phyloP scores from a whole-genome alignment of 257 asterid genomes.

The Fraxinus americana region DNA sequence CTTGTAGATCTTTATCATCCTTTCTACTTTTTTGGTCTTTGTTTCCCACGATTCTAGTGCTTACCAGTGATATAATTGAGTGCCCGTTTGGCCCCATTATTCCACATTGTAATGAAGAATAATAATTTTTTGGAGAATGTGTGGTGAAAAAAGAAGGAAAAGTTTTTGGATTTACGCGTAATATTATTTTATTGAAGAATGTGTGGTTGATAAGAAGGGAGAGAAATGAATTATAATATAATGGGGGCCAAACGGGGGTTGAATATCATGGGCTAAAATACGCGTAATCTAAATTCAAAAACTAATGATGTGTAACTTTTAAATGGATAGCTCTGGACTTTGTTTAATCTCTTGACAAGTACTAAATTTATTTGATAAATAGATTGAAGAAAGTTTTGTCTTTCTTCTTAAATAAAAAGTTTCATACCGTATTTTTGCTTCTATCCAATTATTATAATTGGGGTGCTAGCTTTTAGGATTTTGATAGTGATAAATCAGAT shows the following conservation, averaged over 20 bases:
- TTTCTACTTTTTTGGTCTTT: neutral
- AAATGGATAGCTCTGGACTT: neutral
- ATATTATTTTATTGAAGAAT: too few relatives aligned
- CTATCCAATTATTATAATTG: neutral
- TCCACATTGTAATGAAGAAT: too few relatives aligned
- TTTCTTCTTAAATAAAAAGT: neutral
- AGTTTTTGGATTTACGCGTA: too few relatives aligned
- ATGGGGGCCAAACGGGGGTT: too few relatives aligned
- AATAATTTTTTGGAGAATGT: too few relatives aligned
- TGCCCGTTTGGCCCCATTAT: too few relatives aligned
- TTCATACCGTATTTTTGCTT: neutral
- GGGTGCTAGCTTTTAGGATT: constrained; percentile 1
- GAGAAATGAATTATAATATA: too few relatives aligned
- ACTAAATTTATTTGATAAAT: neutral
- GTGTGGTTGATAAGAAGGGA: too few relatives aligned
- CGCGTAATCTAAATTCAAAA: neutral
- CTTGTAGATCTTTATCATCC: neutral
- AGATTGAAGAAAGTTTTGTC: neutral
- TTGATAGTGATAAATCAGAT: neutral
- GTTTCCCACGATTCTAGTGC: neutral
- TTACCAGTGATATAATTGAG: neutral
- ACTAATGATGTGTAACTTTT: neutral
- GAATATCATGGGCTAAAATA: neutral
- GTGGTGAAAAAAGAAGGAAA: too few relatives aligned
- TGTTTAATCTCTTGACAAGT: neutral